These are phyloP conservation scores for Thraustochytrium aureum DNA, from an alignment of 352 stramenopile species.

Conservation along the genomic window DNA sequence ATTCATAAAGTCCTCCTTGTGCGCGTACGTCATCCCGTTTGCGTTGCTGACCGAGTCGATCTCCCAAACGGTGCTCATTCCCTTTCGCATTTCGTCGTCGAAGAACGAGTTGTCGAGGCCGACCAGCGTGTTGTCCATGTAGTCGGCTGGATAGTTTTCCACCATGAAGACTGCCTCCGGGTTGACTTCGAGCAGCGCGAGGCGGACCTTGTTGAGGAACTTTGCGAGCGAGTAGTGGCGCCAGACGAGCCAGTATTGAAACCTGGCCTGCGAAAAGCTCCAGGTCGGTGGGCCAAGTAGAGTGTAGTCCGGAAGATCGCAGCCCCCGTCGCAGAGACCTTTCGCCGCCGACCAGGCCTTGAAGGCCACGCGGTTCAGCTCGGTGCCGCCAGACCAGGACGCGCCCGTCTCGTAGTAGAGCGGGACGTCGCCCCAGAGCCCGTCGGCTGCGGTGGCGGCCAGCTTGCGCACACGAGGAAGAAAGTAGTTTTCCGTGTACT, in stretches of 20 bases:
- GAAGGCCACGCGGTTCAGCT: conserved; percentile 8
- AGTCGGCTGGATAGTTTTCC: conserved; percentile 43
- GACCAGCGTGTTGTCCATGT: conserved; percentile 17
- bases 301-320: not conserved
- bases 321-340: conserved; percentile 19
- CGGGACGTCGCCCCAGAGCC: conserved; percentile 24
- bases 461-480: not conserved
- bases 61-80: conserved; percentile 30
- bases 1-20: conserved; percentile 40
- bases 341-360: conserved; percentile 2
- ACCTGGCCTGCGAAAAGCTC: not conserved
- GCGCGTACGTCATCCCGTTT: conserved; percentile 22
- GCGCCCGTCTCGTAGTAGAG: not conserved
- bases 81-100: not conserved
- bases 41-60: conserved; percentile 40
- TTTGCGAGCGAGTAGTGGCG: conserved; percentile 1
- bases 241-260: conserved; percentile 50
- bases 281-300: not conserved
- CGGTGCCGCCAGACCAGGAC: conserved; percentile 14
- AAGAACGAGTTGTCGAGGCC: conserved; percentile 21
- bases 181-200: not conserved
- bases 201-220: conserved; percentile 2
- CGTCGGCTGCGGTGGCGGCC: conserved; percentile 4
- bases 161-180: conserved; percentile 9
- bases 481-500: not conserved